These are phyloP conservation scores for Yamadazyma epiphylla DNA, from an alignment of 1,139 yeast genomes.

Conservation along the genomic window DNA sequence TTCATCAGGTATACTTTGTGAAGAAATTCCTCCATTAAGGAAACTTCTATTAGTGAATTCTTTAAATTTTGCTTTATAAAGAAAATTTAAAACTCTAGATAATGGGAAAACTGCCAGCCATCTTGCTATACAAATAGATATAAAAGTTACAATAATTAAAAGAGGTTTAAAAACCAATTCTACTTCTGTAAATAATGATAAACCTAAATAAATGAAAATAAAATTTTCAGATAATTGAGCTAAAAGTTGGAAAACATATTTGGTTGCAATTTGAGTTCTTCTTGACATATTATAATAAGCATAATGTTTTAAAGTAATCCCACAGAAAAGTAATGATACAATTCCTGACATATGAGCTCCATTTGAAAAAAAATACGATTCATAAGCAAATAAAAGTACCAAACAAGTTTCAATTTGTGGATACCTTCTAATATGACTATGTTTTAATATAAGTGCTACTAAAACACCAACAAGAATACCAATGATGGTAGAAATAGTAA, in stretches of 20 bases:
- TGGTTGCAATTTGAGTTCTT: slow-evolving; percentile 93
- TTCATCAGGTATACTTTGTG: slow-evolving; percentile 67
- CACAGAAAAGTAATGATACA: slow-evolving; percentile 91
- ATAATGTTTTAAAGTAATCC: slow-evolving; percentile 93
- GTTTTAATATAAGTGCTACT: slow-evolving; percentile 86
- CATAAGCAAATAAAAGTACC: slow-evolving; percentile 87
- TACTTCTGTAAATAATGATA: slow-evolving; percentile 92
- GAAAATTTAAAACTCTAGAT: slow-evolving; percentile 78
- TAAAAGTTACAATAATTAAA: slow-evolving; percentile 82
- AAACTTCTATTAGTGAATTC: slow-evolving; percentile 31
- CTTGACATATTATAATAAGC: slow-evolving; percentile 97
- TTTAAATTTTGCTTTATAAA: slow-evolving; percentile 55
- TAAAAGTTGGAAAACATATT: slow-evolving; percentile 86
- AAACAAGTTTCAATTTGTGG: slow-evolving; percentile 96
- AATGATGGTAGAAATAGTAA: slow-evolving; percentile 86
- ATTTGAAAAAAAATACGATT: slow-evolving; percentile 93
- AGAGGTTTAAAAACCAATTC: slow-evolving; percentile 92
- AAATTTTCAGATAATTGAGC: slow-evolving; percentile 97
- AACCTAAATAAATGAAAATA: slow-evolving; percentile 90
- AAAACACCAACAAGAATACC: slow-evolving; percentile 85
- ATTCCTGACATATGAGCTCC: slow-evolving; percentile 99
- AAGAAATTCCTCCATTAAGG: slow-evolving; percentile 36
- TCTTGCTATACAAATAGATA: slow-evolving; percentile 90
- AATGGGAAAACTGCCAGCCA: slow-evolving; percentile 98
- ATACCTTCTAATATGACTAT: slow-evolving; percentile 86